Evolutionary conservation across 495 filamentous ascomycete genomes (phyloP).

Genomic region (Penicillium turbatum): DNA sequence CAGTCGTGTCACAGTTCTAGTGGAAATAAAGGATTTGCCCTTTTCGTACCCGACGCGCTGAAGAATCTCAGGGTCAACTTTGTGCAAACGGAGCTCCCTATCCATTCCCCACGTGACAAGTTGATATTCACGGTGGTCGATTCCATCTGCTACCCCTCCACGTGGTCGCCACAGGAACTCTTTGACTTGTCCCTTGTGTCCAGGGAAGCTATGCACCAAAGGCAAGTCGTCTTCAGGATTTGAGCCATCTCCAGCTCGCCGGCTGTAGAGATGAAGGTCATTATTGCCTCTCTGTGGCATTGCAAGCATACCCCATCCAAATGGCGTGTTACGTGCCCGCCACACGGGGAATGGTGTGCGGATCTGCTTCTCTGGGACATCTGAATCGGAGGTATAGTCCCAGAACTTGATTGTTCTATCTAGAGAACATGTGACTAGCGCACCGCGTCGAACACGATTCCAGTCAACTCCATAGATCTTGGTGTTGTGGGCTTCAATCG

Average conservation of each 20-base stretch:
- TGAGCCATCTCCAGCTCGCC: constrained; percentile 46
- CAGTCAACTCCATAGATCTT: constrained; percentile 97
- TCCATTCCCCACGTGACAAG: constrained; percentile 91
- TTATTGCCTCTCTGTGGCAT: constrained; percentile 88
- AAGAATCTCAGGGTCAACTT: constrained; percentile 59
- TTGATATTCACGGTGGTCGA: constrained; percentile 90
- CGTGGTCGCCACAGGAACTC: constrained; percentile 90
- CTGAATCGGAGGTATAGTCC: constrained; percentile 65
- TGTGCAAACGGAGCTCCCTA: constrained; percentile 74
- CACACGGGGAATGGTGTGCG: constrained; percentile 82
- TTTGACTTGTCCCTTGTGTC: constrained; percentile 82
- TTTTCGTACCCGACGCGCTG: constrained; percentile 72
- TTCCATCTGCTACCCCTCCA: constrained; percentile 62
- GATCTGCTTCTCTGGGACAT: constrained; percentile 69
- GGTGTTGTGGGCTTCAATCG: constrained; percentile 85
- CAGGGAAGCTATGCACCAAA: constrained; percentile 69
- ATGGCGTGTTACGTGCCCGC: constrained; percentile 91
- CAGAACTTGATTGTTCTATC: constrained; percentile 94
- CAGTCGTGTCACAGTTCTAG: constrained; percentile 70
- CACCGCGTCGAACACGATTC: constrained; percentile 69
- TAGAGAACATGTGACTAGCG: constrained; percentile 80
- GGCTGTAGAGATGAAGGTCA: constrained; percentile 81
- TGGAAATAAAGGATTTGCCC: constrained; percentile 59
- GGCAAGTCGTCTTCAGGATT: constrained; percentile 42
- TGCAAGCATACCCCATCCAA: constrained; percentile 79